phyloP scores from a whole-genome alignment of 2,329 filamentous ascomycete genomes.

The Sporothrix pallida region DNA sequence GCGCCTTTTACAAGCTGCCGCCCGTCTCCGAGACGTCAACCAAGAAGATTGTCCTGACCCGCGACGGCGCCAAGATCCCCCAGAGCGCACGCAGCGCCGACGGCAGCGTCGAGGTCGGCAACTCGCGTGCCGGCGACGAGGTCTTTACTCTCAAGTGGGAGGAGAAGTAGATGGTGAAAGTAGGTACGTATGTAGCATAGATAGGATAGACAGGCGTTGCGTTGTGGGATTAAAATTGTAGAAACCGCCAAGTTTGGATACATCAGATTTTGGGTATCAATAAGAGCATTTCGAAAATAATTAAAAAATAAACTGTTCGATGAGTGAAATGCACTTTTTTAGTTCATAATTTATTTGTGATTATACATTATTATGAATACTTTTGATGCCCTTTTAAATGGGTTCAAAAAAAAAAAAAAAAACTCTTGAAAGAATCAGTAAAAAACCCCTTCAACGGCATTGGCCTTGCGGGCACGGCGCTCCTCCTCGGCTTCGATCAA shows the following conservation, averaged over 20 bases:
- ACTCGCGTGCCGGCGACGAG: conserved; percentile 50
- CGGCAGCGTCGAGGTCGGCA: conserved; percentile 51
- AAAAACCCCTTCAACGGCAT: too few species aligned
- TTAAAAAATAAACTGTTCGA: too few species aligned
- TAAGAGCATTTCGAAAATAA: too few species aligned
- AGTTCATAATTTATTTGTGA: too few species aligned
- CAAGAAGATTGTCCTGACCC: conserved; percentile 48
- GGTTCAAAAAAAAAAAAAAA: too few species aligned
- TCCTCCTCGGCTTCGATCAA: too few species aligned
- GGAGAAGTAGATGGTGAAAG: conserved; percentile 2
- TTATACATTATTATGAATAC: too few species aligned
- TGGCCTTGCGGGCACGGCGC: too few species aligned
- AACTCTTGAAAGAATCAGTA: too few species aligned
- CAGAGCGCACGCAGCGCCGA: conserved; percentile 49
- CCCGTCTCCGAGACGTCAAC: conserved; percentile 38
- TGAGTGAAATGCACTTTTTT: too few species aligned
- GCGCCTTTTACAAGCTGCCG: conserved; percentile 59
- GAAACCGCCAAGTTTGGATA: not conserved
- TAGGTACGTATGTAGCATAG: not conserved
- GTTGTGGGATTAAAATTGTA: not conserved
- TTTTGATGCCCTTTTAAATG: too few species aligned
- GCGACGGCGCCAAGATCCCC: conserved; percentile 50
- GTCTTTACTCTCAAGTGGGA: conserved; percentile 52
- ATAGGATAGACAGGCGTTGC: not conserved
- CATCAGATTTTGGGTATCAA: not conserved